These are phyloP conservation scores for Phaeosphaeriaceae sp. DNA, from an alignment of 2,329 filamentous ascomycete genomes.

Conservation along the genomic window DNA sequence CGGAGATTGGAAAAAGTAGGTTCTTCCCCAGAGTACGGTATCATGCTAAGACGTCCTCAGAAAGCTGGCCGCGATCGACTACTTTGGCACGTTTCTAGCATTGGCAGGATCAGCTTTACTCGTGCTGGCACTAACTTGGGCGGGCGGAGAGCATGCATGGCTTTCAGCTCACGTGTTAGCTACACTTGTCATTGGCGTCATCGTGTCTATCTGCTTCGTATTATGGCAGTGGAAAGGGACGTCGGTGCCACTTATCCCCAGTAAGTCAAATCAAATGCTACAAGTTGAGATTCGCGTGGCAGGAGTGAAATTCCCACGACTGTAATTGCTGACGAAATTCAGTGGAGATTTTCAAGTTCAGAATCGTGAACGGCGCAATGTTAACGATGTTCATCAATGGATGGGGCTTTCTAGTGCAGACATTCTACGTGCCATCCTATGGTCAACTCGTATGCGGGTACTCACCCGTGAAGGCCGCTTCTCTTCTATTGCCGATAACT, in stretches of 20 bases:
- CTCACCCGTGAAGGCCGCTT: constrained; percentile 59
- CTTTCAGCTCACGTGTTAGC: constrained; percentile 58
- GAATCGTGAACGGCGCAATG: constrained; percentile 23
- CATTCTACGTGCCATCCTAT: constrained; percentile 70
- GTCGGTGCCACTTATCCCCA: constrained; percentile 64
- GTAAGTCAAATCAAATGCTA: too few species aligned
- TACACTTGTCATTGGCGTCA: constrained; percentile 59
- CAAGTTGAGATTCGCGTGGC: too few species aligned
- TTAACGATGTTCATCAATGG: constrained; percentile 64
- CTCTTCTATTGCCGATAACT: constrained; percentile 55
- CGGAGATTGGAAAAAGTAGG: constrained; percentile 58
- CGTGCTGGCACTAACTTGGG: constrained; percentile 64
- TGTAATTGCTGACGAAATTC: too few species aligned
- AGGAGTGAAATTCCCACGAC: too few species aligned
- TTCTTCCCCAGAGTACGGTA: background rate
- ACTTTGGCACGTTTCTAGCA: constrained; percentile 62
- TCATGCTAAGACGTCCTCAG: constrained; percentile 12
- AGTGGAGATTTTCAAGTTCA: constrained; percentile 26
- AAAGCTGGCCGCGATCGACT: constrained; percentile 60
- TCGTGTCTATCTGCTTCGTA: constrained; percentile 56
- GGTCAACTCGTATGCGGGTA: constrained; percentile 65
- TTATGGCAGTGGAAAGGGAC: constrained; percentile 67
- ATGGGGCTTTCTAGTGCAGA: constrained; percentile 64
- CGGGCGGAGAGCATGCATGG: constrained; percentile 65
- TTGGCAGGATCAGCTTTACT: constrained; percentile 63